These are phyloP conservation scores for Fomitiporia mediterranea DNA, from an alignment of 1,284 basidiomycete species.

Conservation along the genomic window DNA sequence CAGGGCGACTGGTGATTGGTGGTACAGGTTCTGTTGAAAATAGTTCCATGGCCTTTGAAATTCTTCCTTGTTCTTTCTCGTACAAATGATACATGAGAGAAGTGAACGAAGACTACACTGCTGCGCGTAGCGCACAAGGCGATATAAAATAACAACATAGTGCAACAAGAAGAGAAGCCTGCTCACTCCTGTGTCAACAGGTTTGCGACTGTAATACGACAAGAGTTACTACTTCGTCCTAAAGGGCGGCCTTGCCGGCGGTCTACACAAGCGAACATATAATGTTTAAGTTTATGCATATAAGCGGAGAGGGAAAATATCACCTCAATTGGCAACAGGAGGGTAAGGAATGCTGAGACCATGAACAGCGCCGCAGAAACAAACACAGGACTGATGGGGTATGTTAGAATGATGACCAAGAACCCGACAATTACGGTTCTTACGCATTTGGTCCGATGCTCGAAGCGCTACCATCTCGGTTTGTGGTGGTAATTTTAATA, in stretches of 20 bases:
- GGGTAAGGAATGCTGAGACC: constrained; percentile 41
- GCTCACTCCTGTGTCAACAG: background rate
- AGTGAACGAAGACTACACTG: no score
- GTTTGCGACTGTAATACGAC: no score
- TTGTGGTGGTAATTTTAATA: constrained; percentile 45
- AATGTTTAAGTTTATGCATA: no score
- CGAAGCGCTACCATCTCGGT: constrained; percentile 7
- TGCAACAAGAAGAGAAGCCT: no score
- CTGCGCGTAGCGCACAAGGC: no score
- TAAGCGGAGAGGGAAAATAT: no score
- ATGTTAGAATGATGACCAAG: background rate
- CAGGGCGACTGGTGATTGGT: no score
- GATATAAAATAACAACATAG: no score
- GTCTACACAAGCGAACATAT: background rate
- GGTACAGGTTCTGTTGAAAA: no score
- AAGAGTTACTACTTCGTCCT: background rate
- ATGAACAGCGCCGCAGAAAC: constrained; percentile 53
- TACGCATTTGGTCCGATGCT: constrained; percentile 30
- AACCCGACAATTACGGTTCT: constrained; percentile 25
- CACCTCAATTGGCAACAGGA: constrained; percentile 57
- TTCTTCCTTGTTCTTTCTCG: no score
- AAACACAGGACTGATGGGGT: constrained; percentile 44
- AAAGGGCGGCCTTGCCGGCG: constrained; percentile 5
- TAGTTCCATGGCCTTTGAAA: no score
- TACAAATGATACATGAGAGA: no score